Percentiles rank a stretch among this genome's conserved stretches.
Conservation (phyloP, 2,329 filamentous ascomycete species). For the Zopfia rhizophila region DNA sequence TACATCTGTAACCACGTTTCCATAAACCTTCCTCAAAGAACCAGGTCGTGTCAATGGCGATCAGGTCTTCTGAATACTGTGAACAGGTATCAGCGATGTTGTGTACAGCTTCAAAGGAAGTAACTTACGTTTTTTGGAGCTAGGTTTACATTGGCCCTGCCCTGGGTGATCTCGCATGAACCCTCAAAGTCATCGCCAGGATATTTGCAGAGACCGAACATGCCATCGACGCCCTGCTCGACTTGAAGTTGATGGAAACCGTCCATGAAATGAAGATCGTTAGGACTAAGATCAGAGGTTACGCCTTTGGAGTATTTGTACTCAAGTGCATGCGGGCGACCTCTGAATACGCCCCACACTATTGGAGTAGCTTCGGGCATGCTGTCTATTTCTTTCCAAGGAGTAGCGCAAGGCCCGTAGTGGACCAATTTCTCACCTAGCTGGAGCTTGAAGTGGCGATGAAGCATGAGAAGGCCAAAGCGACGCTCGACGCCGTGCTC, state of each 20-base stretch:
- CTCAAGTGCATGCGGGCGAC: background rate
- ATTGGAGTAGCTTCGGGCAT: background rate
- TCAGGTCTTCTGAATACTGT: no score
- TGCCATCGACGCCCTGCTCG: background rate
- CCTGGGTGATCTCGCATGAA: slow-evolving; percentile 7
- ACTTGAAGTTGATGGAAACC: slow-evolving; percentile 1
- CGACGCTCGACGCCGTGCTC: slow-evolving; percentile 1
- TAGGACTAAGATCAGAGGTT: background rate
- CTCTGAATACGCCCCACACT: background rate
- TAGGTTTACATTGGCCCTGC: slow-evolving; percentile 4
- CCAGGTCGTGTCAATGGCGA: no score
- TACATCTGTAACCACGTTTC: no score
- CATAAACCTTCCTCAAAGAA: no score
- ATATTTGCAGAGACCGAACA: slow-evolving; percentile 7
- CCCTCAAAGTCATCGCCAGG: slow-evolving; percentile 9
- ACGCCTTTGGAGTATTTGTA: slow-evolving; percentile 2
- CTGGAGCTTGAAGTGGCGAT: slow-evolving; percentile 1
- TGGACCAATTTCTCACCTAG: background rate
- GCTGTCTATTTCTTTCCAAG: background rate
- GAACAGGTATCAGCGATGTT: no score
- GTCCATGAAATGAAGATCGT: slow-evolving; percentile 1
- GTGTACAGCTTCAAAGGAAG: no score
- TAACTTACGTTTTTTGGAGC: slow-evolving; percentile 3
- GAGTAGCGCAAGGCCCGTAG: background rate
- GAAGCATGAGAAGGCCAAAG: slow-evolving; percentile 1